These are phyloP conservation scores for Thuja plicata DNA, from an alignment of 83 land plant genomes.

Conservation along the genomic window DNA sequence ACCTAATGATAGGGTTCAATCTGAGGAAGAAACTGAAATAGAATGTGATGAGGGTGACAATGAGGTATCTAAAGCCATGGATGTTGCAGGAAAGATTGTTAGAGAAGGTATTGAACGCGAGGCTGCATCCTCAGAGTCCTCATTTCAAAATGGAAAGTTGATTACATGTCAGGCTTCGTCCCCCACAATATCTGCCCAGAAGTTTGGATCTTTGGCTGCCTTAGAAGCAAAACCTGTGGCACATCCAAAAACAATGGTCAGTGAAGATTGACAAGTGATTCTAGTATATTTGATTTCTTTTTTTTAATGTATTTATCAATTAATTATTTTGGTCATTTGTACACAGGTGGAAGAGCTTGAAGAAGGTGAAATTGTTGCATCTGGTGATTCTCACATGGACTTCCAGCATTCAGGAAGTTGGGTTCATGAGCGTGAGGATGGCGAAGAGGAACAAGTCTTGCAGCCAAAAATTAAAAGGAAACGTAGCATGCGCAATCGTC, in stretches of 20 bases:
- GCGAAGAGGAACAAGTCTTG: constrained; percentile 86
- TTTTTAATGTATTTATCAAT: background rate
- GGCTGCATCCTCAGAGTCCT: constrained; percentile 68
- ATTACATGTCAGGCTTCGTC: constrained; percentile 25
- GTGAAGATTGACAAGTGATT: constrained; percentile 8
- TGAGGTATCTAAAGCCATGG: constrained; percentile 26
- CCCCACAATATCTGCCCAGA: constrained; percentile 58
- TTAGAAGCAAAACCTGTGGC: constrained; percentile 74
- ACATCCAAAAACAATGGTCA: constrained; percentile 59
- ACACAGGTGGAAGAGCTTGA: constrained; percentile 86
- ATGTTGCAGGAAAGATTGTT: constrained; percentile 31
- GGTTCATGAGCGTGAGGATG: constrained; percentile 80
- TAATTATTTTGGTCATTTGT: background rate
- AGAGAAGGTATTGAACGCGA: constrained; percentile 47
- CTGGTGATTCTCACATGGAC: constrained; percentile 91
- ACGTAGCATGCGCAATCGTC: constrained; percentile 77
- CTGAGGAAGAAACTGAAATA: constrained; percentile 49
- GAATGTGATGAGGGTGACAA: constrained; percentile 42
- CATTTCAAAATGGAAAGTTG: constrained; percentile 46
- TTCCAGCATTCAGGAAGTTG: constrained; percentile 84
- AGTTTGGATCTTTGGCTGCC: constrained; percentile 95
- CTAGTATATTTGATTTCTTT: constrained; percentile 6
- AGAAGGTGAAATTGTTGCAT: constrained; percentile 97
- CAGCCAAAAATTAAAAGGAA: constrained; percentile 91
- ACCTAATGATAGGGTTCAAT: constrained; percentile 30